Evolutionary conservation across 768 basidiomycete species (phyloP), one percentile per base, ranked within the genome.

Genomic region (Suillus lakei): DNA sequence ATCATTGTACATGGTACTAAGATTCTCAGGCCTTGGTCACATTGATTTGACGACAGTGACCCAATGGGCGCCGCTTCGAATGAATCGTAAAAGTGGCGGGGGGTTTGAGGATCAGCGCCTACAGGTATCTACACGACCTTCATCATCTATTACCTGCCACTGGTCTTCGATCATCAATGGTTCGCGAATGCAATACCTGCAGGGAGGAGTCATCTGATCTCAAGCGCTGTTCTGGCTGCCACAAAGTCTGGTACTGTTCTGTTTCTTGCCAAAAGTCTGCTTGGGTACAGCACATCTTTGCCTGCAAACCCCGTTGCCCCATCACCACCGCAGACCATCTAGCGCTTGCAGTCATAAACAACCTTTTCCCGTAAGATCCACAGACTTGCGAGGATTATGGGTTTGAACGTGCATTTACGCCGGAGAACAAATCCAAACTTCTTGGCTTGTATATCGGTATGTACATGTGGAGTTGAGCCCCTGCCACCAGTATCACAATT

Each of bases 381-480:
- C 73, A 78, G 60, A 81, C 82, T 13, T 62, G 71, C 18, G 34
- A 67, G 30, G 80, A 81, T 61, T 82, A 77, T 62, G 80, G 81
- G 2, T 81, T 82, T 54, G 46, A 61, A 3, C 70, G 69, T 10
- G 74, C 72, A 1, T 44, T 70, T 21, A 64, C 68, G 4, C 15
- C 61, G 2, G 58, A 67, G 26, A 67, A 73, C 4, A 65, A 60
- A 32, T 43, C 51, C 10, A 68, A 68, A 10, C 70, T 81, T 13
- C 60, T 79, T 18, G 79, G 78, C 8, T 62, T 81, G 30, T 80
- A 80, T 41, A 67, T 67, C 6, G 67, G 67, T 67, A 56, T 44
- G 60, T 39, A 34, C 32, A 26, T 46, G 26, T 15, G 48, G 50
- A 51, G 8, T 51, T 6, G n/a, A n/a, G n/a, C n/a, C n/a, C n/a